phyloP scores from a whole-genome alignment of 2,329 filamentous ascomycete species.

The Calonectria hawksworthii region DNA sequence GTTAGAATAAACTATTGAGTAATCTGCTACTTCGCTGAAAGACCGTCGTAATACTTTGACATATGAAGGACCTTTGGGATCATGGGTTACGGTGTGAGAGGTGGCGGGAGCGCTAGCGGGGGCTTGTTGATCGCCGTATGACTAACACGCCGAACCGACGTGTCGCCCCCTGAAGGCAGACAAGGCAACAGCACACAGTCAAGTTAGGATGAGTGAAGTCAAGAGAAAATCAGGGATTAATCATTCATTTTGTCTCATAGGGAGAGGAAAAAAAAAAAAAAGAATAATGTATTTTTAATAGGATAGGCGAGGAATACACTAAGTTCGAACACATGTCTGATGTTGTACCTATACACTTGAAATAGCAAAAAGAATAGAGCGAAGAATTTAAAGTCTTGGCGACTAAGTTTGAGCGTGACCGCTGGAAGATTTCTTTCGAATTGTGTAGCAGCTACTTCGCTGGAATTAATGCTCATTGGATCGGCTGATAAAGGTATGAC shows the following conservation, averaged over 20 bases:
- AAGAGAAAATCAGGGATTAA: too few species aligned
- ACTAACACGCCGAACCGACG: neutral
- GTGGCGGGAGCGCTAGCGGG: neutral
- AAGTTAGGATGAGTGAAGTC: neutral
- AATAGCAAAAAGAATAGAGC: slow-evolving; percentile 3
- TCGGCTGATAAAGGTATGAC: neutral
- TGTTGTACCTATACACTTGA: neutral
- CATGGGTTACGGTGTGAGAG: neutral
- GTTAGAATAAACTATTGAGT: neutral
- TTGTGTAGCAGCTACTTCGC: slow-evolving; percentile 6
- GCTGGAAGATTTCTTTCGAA: too few species aligned
- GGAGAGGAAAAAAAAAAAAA: neutral
- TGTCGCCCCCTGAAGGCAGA: neutral
- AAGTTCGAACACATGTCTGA: neutral
- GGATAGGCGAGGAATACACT: neutral
- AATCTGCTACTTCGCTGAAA: slow-evolving; percentile 27
- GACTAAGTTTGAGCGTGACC: too few species aligned
- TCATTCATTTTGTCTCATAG: neutral
- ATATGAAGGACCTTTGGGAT: neutral
- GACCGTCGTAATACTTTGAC: neutral
- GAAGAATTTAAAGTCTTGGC: neutral
- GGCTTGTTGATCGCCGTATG: neutral
- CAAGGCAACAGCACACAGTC: neutral
- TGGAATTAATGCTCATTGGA: neutral
- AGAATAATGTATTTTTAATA: neutral